phyloP scores from a whole-genome alignment of 2,329 filamentous ascomycete species.

The Chaetomium strumarium region DNA sequence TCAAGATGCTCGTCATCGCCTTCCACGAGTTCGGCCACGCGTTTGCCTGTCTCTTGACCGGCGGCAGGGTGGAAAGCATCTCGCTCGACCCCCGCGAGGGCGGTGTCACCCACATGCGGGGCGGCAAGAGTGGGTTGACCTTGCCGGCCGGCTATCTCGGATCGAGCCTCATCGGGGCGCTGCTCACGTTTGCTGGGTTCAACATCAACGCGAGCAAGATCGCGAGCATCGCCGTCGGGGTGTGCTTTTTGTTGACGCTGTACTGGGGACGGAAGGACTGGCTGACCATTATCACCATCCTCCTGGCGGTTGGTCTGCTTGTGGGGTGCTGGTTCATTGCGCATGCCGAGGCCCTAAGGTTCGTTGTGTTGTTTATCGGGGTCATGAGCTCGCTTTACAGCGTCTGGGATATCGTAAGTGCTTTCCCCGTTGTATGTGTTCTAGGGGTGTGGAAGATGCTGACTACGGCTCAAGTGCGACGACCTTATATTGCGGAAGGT shows the following conservation, averaged over 20 bases:
- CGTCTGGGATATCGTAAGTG: slow-evolving; percentile 69
- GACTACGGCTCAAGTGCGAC: slow-evolving; percentile 49
- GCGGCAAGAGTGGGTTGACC: slow-evolving; percentile 64
- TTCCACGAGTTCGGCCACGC: slow-evolving; percentile 79
- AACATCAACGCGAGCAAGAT: slow-evolving; percentile 76
- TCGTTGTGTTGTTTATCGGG: slow-evolving; percentile 69
- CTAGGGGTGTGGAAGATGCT: not conserved
- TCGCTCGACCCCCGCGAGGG: slow-evolving; percentile 70
- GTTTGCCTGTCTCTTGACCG: slow-evolving; percentile 64
- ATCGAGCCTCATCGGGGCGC: slow-evolving; percentile 67
- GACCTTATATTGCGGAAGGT: slow-evolving; percentile 76
- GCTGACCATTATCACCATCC: slow-evolving; percentile 66
- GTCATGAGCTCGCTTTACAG: slow-evolving; percentile 78
- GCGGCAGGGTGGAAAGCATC: slow-evolving; percentile 68
- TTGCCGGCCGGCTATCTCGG: slow-evolving; percentile 74
- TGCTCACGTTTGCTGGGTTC: slow-evolving; percentile 75
- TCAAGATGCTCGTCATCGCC: slow-evolving; percentile 83
- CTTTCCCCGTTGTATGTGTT: no score
- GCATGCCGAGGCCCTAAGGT: slow-evolving; percentile 67
- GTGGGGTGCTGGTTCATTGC: slow-evolving; percentile 75
- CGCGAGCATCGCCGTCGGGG: slow-evolving; percentile 66
- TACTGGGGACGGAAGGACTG: slow-evolving; percentile 79
- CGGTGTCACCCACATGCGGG: slow-evolving; percentile 71
- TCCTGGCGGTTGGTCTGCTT: slow-evolving; percentile 64
- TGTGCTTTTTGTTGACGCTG: slow-evolving; percentile 70